Evolutionary conservation across 2,329 filamentous ascomycete species (phyloP).

Genomic region (Aaosphaeria arxii): DNA sequence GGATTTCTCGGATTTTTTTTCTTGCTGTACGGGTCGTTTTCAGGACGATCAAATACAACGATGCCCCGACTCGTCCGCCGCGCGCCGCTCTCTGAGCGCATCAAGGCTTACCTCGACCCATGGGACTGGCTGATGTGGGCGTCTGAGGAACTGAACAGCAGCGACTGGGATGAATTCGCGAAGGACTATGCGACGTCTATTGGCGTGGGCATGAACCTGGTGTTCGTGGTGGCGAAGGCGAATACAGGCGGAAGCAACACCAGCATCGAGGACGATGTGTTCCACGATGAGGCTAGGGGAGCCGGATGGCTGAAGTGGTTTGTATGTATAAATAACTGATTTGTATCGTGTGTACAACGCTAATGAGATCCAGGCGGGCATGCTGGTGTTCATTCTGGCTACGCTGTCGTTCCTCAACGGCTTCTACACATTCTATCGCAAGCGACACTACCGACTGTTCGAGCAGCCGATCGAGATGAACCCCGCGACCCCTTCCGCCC

Average conservation of each 20-base stretch:
- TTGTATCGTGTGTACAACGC: neutral
- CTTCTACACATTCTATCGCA: constrained; percentile 75
- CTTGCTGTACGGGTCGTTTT: too few species aligned
- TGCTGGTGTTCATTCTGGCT: constrained; percentile 68
- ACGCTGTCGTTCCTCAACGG: constrained; percentile 71
- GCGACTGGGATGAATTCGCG: constrained; percentile 79
- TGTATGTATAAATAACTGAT: constrained; percentile 42
- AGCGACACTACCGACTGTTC: constrained; percentile 86
- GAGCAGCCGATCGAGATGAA: constrained; percentile 75
- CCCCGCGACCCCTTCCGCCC: constrained; percentile 79
- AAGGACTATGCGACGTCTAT: constrained; percentile 72
- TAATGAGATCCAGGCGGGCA: constrained; percentile 38
- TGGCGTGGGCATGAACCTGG: constrained; percentile 72
- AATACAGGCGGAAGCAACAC: constrained; percentile 58
- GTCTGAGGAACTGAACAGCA: constrained; percentile 87
- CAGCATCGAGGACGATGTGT: constrained; percentile 72
- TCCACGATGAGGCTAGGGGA: constrained; percentile 64
- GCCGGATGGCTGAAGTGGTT: constrained; percentile 67
- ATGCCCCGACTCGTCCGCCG: constrained; percentile 82
- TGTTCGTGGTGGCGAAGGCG: constrained; percentile 78
- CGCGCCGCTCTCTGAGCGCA: constrained; percentile 74
- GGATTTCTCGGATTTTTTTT: too few species aligned
- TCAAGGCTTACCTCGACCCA: constrained; percentile 77
- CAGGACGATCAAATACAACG: neutral
- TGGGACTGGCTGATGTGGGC: constrained; percentile 88